phyloP scores from a whole-genome alignment of 129 eudicot species.

The Logfia minima region DNA sequence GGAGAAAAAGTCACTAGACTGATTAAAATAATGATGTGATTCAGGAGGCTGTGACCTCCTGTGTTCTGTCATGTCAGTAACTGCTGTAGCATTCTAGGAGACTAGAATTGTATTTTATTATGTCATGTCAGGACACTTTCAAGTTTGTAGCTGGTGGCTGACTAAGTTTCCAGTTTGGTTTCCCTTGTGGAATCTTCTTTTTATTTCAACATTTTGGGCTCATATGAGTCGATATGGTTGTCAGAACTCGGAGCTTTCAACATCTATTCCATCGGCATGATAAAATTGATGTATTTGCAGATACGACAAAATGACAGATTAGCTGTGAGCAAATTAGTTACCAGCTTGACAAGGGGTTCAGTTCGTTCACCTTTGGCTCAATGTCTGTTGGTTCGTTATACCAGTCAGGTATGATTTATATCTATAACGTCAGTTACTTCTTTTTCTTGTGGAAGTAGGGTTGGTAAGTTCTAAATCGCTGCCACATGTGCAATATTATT shows the following conservation, averaged over 20 bases:
- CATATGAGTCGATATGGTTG: background rate
- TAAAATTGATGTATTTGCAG: constrained; percentile 39
- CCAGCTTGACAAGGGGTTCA: constrained; percentile 90
- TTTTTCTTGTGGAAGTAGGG: background rate
- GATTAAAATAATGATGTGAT: background rate
- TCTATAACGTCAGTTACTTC: background rate
- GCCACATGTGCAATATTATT: background rate
- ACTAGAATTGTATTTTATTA: background rate
- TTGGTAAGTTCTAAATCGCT: constrained; percentile 19
- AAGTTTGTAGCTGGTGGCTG: background rate
- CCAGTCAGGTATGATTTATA: constrained; percentile 64
- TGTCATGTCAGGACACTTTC: background rate
- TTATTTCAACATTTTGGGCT: background rate
- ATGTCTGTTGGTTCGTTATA: constrained; percentile 86
- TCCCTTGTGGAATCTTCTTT: background rate
- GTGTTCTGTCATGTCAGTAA: background rate
- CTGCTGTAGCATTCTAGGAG: background rate
- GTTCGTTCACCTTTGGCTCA: constrained; percentile 98
- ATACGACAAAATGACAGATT: constrained; percentile 89
- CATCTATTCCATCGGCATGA: background rate
- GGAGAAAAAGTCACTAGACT: background rate
- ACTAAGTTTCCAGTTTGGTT: background rate
- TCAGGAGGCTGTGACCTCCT: background rate
- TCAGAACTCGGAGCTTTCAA: background rate
- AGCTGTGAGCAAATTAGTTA: constrained; percentile 92